These are phyloP conservation scores for Cercophora sp. DNA, from an alignment of 495 filamentous ascomycete species.

Conservation along the genomic window DNA sequence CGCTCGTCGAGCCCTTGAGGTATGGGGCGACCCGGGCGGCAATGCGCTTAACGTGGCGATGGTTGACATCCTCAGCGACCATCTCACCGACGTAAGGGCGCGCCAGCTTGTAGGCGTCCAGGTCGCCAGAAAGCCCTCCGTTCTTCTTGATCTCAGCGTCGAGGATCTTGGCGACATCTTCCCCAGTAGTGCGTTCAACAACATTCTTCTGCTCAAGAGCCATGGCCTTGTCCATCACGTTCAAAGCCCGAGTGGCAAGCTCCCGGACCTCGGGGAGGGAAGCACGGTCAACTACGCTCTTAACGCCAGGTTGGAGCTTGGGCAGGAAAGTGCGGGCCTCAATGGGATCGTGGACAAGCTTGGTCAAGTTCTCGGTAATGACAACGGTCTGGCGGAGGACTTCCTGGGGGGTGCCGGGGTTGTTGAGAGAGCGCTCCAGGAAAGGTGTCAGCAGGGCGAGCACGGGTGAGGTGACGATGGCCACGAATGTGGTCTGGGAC, in stretches of 20 bases:
- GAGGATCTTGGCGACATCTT: constrained; percentile 72
- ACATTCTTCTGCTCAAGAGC: constrained; percentile 59
- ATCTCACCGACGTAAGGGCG: constrained; percentile 77
- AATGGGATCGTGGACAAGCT: constrained; percentile 94
- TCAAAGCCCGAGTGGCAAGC: constrained; percentile 74
- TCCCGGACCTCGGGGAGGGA: constrained; percentile 94
- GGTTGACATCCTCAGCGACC: constrained; percentile 85
- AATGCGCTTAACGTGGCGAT: constrained; percentile 72
- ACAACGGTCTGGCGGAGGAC: constrained; percentile 93
- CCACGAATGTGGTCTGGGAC: constrained; percentile 98
- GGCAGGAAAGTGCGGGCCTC: constrained; percentile 95
- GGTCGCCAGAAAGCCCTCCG: constrained; percentile 57
- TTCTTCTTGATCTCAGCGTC: constrained; percentile 69
- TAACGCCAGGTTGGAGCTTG: constrained; percentile 90
- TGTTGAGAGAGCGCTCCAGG: constrained; percentile 87
- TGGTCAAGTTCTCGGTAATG: constrained; percentile 98
- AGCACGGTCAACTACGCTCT: constrained; percentile 79
- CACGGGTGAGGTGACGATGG: constrained; percentile 94
- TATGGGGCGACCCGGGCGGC: constrained; percentile 64
- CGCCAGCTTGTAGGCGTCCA: constrained; percentile 62
- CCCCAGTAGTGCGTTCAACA: constrained; percentile 63
- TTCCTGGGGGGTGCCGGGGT: constrained; percentile 85
- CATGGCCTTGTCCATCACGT: constrained; percentile 94
- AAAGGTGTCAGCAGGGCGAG: constrained; percentile 95
- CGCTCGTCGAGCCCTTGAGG: constrained; percentile 62